Conservation (phyloP, 148 eudicot genomes). For the Suaeda aralocaspica region DNA sequence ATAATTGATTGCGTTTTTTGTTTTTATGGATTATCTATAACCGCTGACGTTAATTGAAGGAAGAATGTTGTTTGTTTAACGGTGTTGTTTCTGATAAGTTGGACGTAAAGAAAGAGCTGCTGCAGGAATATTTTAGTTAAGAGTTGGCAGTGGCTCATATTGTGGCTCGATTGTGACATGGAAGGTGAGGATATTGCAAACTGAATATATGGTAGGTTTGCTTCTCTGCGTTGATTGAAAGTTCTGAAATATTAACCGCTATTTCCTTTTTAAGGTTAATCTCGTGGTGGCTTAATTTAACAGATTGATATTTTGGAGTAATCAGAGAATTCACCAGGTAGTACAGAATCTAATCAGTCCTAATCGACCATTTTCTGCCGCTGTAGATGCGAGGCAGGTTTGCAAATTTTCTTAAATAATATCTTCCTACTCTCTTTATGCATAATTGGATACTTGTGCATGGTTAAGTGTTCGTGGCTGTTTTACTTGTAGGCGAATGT, state of each 20-base stretch:
- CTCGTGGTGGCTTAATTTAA: not conserved
- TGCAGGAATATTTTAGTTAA: conserved; percentile 79
- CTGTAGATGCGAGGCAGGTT: conserved; percentile 95
- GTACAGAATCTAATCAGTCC: conserved; percentile 74
- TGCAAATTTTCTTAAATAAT: conserved; percentile 17
- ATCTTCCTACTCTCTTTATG: not conserved
- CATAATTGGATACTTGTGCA: not conserved
- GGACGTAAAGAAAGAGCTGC: conserved; percentile 76
- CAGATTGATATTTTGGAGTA: conserved; percentile 20
- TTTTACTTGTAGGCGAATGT: too few relatives aligned
- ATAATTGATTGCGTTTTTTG: too few relatives aligned
- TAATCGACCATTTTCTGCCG: conserved; percentile 70
- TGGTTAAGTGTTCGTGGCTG: not conserved
- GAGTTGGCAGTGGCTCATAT: conserved; percentile 84
- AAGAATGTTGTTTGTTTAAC: too few relatives aligned
- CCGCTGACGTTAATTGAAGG: too few relatives aligned
- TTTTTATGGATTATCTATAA: too few relatives aligned
- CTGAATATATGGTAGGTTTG: too few relatives aligned
- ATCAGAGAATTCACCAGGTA: conserved; percentile 73
- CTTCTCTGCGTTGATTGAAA: conserved; percentile 81
- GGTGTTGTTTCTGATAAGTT: too few relatives aligned
- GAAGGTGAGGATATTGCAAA: conserved; percentile 99
- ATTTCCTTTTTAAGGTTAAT: not conserved
- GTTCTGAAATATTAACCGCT: conserved; percentile 32
- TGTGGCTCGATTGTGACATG: conserved; percentile 96